Conservation (phyloP, 2,329 filamentous ascomycete species). For the Botrytis deweyae region DNA sequence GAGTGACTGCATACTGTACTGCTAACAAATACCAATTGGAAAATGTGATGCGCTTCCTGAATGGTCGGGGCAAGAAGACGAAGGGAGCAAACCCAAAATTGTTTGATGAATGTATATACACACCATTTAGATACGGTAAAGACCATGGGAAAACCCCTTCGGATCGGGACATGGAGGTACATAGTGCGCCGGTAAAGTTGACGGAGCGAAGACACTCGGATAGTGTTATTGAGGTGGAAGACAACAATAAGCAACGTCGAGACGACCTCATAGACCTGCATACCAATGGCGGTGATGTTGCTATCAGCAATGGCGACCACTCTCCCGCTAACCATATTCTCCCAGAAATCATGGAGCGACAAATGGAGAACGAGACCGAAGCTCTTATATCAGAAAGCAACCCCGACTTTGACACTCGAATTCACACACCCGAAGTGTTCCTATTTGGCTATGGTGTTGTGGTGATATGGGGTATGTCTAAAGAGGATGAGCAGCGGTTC, state of each 20-base stretch:
- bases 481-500: conserved; percentile 85
- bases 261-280: conserved; percentile 66
- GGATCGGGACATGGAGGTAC: conserved; percentile 33
- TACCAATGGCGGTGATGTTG: conserved; percentile 39
- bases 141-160: conserved; percentile 37
- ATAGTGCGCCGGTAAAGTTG: conserved; percentile 41
- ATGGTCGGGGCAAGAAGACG: conserved; percentile 73
- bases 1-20: conserved; percentile 96
- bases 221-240: conserved; percentile 67
- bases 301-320: conserved; percentile 39
- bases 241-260: conserved; percentile 53
- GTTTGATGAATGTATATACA: conserved; percentile 97
- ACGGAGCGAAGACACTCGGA: conserved; percentile 74
- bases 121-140: conserved; percentile 79
- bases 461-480: conserved; percentile 96
- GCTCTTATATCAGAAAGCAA: conserved; percentile 41
- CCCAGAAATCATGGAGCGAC: conserved; percentile 31
- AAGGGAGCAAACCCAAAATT: conserved; percentile 78
- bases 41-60: conserved; percentile 83
- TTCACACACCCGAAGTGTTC: conserved; percentile 93
- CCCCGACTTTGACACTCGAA: conserved; percentile 78
- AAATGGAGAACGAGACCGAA: conserved; percentile 42
- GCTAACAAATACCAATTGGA: conserved; percentile 91
- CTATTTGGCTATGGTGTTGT: conserved; percentile 97
- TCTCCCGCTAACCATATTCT: conserved; percentile 25